Evolutionary conservation across 495 filamentous ascomycete genomes (phyloP).

Genomic region (Aspergillus funiculosus): DNA sequence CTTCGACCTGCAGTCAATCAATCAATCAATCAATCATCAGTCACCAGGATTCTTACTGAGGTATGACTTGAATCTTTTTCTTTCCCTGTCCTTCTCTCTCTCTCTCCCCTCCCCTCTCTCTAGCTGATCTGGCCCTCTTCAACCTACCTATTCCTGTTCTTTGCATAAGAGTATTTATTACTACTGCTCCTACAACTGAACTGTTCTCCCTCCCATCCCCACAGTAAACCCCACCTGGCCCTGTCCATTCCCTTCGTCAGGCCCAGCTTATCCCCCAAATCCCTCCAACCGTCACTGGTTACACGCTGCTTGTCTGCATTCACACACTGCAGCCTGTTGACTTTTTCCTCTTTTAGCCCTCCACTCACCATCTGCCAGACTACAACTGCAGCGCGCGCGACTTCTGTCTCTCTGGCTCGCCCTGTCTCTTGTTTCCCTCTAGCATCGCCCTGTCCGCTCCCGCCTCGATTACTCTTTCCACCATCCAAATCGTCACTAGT

Average conservation of each 20-base stretch:
- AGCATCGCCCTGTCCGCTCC: slow-evolving; percentile 10
- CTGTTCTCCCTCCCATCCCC: slow-evolving; percentile 13
- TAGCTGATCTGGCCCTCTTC: slow-evolving; percentile 2
- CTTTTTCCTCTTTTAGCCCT: slow-evolving; percentile 16
- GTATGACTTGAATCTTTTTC: slow-evolving; percentile 7
- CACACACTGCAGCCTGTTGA: slow-evolving; percentile 17
- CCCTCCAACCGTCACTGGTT: slow-evolving; percentile 17
- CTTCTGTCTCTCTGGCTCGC: slow-evolving; percentile 15
- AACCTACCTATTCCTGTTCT: background rate
- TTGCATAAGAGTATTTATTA: background rate
- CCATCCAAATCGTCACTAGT: slow-evolving; percentile 15
- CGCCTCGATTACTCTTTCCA: slow-evolving; percentile 7
- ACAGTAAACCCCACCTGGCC: slow-evolving; percentile 17
- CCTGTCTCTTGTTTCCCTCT: slow-evolving; percentile 12
- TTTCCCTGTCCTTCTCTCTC: background rate
- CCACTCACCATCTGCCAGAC: slow-evolving; percentile 26
- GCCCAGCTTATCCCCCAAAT: slow-evolving; percentile 12
- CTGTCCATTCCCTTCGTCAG: slow-evolving; percentile 14
- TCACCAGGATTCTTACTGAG: background rate
- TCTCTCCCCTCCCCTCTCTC: background rate
- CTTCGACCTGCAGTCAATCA: slow-evolving; percentile 1
- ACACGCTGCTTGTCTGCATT: slow-evolving; percentile 16
- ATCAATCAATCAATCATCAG: slow-evolving; percentile 5
- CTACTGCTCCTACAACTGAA: background rate
- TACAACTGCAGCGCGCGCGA: slow-evolving; percentile 17